Percentiles rank a stretch among this genome's conserved stretches.
Conservation (phyloP, 371 early-diverging fungal genomes). For the Syncephalastrum sp. region DNA sequence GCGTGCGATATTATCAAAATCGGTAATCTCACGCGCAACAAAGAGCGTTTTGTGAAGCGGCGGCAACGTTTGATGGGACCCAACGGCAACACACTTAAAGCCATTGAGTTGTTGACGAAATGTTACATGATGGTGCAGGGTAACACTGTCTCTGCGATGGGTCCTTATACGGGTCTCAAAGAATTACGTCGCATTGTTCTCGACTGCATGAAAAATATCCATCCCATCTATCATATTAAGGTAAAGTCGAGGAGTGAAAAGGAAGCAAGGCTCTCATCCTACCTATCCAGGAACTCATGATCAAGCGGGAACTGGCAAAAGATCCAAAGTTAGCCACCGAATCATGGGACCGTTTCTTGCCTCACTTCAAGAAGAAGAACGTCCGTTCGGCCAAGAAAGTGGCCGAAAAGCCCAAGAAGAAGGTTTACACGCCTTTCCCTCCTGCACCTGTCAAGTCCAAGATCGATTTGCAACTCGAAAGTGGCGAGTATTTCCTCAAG, state of each 20-base stretch:
- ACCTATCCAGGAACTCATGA: slow-evolving; percentile 85
- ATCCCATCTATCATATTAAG: slow-evolving; percentile 99
- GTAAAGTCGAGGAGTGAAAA: slow-evolving; percentile 29
- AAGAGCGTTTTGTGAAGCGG: slow-evolving; percentile 98
- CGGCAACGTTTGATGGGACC: slow-evolving; percentile 97
- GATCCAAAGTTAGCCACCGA: slow-evolving; percentile 95
- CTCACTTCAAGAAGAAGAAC: slow-evolving; percentile 80
- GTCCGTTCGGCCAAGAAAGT: slow-evolving; percentile 22
- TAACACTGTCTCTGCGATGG: slow-evolving; percentile 97
- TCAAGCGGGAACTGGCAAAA: slow-evolving; percentile 96
- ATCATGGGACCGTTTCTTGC: slow-evolving; percentile 98
- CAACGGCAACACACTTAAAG: slow-evolving; percentile 97
- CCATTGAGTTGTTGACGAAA: slow-evolving; percentile 95
- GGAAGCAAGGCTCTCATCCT: background rate
- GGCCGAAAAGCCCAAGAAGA: slow-evolving; percentile 17
- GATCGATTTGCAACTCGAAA: slow-evolving; percentile 91
- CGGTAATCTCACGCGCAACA: slow-evolving; percentile 91
- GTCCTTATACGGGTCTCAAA: slow-evolving; percentile 90
- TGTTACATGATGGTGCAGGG: slow-evolving; percentile 98
- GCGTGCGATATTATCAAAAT: slow-evolving; percentile 98
- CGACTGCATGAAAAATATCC: slow-evolving; percentile 99
- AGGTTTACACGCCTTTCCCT: slow-evolving; percentile 23
- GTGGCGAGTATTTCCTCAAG: slow-evolving; percentile 93
- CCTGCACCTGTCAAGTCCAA: slow-evolving; percentile 79
- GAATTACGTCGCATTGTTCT: slow-evolving; percentile 89